phyloP scores from a whole-genome alignment of 139 green algal genomes.

The Chlamydomonas schloesseri region DNA sequence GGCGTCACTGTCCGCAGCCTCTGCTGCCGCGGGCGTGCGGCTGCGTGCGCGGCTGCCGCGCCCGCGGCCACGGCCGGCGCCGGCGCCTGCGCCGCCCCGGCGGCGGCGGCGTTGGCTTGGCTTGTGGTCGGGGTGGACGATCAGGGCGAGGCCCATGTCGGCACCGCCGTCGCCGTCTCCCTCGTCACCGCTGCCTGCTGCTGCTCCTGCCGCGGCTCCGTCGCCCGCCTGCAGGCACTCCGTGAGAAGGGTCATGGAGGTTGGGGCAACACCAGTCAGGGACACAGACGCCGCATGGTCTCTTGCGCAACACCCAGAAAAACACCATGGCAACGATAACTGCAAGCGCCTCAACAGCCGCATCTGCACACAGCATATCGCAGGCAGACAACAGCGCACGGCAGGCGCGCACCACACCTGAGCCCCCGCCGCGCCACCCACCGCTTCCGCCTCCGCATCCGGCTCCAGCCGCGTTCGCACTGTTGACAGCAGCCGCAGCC shows the following conservation, averaged over 20 bases:
- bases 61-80: neutral
- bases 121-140: conserved; percentile 18
- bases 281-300: no score
- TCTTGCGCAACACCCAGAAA: no score
- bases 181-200: neutral
- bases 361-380: no score
- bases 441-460: neutral
- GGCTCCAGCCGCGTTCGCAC: neutral
- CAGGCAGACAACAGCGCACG: no score
- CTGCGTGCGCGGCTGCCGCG: neutral
- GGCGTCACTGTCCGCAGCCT: neutral
- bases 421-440: neutral
- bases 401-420: no score
- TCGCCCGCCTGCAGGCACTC: neutral
- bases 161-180: neutral
- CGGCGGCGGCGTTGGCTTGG: neutral
- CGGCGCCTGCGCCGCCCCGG: neutral
- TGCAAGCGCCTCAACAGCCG: no score
- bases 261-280: no score
- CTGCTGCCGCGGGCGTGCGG: neutral
- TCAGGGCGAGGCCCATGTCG: neutral
- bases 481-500: conserved; percentile 23
- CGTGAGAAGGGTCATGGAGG: no score
- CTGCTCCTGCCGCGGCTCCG: neutral
- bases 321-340: no score